Evolutionary conservation across 768 basidiomycete genomes (phyloP).

Genomic region (Podaxis carcinomalis): DNA sequence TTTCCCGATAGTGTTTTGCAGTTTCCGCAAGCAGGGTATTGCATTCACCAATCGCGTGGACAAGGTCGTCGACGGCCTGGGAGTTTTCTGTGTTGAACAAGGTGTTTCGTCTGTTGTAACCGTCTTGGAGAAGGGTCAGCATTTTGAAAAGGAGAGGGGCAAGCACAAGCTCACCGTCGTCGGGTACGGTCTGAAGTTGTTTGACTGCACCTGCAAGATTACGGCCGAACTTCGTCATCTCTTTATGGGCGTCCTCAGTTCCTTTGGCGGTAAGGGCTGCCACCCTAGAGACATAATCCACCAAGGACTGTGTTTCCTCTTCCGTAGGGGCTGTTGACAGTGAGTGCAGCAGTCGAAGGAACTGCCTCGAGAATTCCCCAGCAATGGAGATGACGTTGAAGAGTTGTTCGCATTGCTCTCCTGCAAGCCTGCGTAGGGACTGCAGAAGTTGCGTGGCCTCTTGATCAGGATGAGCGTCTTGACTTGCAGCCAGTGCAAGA

Average conservation of each 20-base stretch:
- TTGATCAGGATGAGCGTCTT: background rate
- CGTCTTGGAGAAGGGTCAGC: background rate
- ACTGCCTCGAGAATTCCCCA: background rate
- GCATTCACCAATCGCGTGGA: background rate
- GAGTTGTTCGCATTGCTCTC: background rate
- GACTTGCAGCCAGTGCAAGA: background rate
- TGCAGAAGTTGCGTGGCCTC: background rate
- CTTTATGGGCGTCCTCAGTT: too few relatives aligned
- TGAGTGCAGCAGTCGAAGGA: background rate
- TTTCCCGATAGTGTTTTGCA: background rate
- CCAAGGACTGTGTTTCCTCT: too few relatives aligned
- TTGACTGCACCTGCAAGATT: too few relatives aligned
- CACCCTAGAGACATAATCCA: too few relatives aligned
- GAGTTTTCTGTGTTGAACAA: background rate
- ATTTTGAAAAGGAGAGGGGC: too few relatives aligned
- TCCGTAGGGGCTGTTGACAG: background rate
- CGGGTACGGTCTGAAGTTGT: too few relatives aligned
- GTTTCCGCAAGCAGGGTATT: background rate
- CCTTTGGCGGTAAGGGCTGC: too few relatives aligned
- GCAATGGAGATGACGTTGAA: background rate
- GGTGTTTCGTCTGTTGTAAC: background rate
- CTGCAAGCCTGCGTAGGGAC: background rate
- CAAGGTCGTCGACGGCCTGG: background rate
- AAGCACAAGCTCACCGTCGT: too few relatives aligned
- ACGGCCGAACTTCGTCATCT: too few relatives aligned